Percentiles rank a stretch among this genome's conserved stretches.
Evolutionary conservation across 257 asterid genomes (phyloP).

Genomic region (Galeopsis tetrahit): DNA sequence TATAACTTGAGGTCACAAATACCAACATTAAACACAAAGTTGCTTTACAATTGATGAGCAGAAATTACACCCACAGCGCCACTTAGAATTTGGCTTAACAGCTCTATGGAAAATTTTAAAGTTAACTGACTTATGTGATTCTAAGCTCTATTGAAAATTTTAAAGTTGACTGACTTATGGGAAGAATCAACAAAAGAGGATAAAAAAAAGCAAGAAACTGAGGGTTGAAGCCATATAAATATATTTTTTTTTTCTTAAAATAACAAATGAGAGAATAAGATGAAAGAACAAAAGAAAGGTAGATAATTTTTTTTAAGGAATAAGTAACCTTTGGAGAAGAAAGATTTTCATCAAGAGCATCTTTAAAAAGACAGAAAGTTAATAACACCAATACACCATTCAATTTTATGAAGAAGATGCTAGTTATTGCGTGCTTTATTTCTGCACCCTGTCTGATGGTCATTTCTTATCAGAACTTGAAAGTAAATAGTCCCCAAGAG

Average conservation of each 20-base stretch:
- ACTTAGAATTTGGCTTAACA: conserved; percentile 4
- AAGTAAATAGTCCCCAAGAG: neutral
- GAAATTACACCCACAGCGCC: conserved; percentile 7
- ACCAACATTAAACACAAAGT: conserved; percentile 4
- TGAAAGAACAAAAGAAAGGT: neutral
- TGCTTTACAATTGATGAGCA: conserved; percentile 9
- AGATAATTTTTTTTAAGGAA: neutral
- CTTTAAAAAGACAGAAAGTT: neutral
- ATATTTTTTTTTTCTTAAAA: neutral
- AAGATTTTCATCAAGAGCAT: neutral
- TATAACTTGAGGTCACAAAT: conserved; percentile 10
- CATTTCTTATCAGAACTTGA: conserved; percentile 2
- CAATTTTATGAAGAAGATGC: neutral
- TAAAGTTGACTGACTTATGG: neutral
- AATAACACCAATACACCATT: neutral
- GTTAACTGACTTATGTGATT: neutral
- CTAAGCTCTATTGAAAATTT: neutral
- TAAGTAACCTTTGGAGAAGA: neutral
- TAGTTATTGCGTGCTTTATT: neutral
- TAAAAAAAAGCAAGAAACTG: neutral
- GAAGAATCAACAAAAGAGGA: neutral
- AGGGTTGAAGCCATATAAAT: conserved; percentile 9
- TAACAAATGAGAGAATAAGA: neutral
- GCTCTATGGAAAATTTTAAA: neutral
- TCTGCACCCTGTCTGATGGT: neutral